Evolutionary conservation across 441 rosid species (phyloP), one percentile per base, ranked within the genome.

Genomic region (Raphanus hybrid): DNA sequence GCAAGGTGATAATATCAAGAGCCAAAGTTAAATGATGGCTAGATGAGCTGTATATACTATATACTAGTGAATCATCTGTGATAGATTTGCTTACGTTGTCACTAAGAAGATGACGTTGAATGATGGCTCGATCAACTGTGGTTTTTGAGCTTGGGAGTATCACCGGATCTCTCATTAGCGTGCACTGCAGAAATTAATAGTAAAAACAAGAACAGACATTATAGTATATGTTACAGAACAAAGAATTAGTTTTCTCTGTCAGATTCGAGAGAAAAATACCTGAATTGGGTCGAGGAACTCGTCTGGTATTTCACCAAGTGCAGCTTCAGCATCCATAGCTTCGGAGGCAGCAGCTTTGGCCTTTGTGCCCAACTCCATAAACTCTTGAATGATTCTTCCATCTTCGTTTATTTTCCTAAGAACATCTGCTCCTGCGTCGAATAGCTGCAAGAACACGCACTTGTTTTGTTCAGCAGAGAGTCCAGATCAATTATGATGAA

Each of bases 31-130:
- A 60, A 60, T 27, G 9, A 59, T 2, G 15, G 64, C 35, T 59
- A 4, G 37, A 60, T 6, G 18, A 60, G 6, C 20, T n/a, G 9
- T 60, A 1, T 12, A n/a, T 41, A 9, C n/a, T 3, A n/a, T 14
- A 10, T 9, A 41, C 10, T 1, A 41, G 48, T 41, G 43, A 41
- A 41, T 45, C 26, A 34, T 16, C 41, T 37, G 82, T 58, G 18
- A 70, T 14, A 57, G 39, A 37, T 65, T 15, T 60, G 70, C 73
- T 75, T 88, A 92, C 99, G 16, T 75, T 79, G 81, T 96, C 98
- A 26, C 99, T 96, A n/a, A 96, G 93, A 82, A 96, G 99, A 91
- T 96, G 99, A 81, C 99, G 92, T 70, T 92, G 97, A 75, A 96
- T 96, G 68, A 91, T 94, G 29, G 97, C 92, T 65, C 96, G 81